phyloP scores from a whole-genome alignment of 768 basidiomycete genomes.

The Mrakia blollopis region DNA sequence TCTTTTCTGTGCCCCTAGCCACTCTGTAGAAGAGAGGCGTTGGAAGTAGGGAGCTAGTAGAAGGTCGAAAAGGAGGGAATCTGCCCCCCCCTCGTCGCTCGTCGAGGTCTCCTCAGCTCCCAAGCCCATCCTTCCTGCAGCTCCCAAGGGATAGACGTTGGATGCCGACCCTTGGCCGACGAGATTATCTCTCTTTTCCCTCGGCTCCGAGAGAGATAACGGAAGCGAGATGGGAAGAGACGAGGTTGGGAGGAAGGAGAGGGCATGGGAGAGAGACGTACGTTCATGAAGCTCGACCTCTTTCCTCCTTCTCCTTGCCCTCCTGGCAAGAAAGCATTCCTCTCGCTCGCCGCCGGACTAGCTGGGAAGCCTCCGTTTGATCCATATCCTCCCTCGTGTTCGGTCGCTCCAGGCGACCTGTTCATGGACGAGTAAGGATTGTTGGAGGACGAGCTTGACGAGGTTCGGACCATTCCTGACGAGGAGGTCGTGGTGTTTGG shows the following conservation, averaged over 20 bases:
- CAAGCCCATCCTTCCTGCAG: neutral
- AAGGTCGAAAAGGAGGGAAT: neutral
- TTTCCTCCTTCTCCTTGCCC: neutral
- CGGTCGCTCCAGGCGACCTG: neutral
- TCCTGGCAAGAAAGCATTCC: neutral
- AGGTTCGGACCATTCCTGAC: neutral
- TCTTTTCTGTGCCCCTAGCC: too few species aligned
- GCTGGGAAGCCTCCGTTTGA: neutral
- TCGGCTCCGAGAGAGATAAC: neutral
- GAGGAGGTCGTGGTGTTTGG: neutral
- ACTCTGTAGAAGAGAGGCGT: too few species aligned
- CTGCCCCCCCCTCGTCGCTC: neutral
- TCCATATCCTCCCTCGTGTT: neutral
- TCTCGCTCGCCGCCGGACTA: neutral
- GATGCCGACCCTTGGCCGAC: neutral
- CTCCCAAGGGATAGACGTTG: too few species aligned
- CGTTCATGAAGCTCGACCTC: neutral
- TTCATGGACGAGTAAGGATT: neutral
- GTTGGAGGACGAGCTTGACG: neutral
- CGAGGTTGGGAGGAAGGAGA: neutral
- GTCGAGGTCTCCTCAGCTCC: neutral
- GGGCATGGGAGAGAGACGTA: neutral
- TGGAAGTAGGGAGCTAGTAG: neutral
- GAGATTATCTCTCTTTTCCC: neutral
- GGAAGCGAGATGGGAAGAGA: neutral